Percentiles rank a stretch among this genome's conserved stretches.
These are phyloP conservation scores for Darksidea phi DNA, from an alignment of 495 filamentous ascomycete species.

Conservation along the genomic window DNA sequence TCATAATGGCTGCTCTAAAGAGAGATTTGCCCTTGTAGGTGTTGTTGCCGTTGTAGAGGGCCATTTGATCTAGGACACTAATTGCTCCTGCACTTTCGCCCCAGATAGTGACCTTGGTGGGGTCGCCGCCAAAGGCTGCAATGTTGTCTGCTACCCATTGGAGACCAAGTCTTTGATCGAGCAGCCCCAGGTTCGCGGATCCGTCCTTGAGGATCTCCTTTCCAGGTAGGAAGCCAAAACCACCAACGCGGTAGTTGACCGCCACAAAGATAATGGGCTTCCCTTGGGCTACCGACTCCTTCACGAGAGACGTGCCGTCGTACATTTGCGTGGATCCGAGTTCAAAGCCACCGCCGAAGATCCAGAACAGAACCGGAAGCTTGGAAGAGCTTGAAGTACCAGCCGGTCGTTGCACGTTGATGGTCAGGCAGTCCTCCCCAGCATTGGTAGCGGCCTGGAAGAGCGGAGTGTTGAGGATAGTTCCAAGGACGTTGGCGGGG, in stretches of 20 bases:
- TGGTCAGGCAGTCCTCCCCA: slow-evolving; percentile 62
- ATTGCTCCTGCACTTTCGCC: slow-evolving; percentile 71
- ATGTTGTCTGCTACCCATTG: slow-evolving; percentile 42
- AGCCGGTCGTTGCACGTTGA: slow-evolving; percentile 61
- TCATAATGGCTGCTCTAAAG: slow-evolving; percentile 70
- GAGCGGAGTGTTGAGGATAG: slow-evolving; percentile 56
- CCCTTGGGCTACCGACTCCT: slow-evolving; percentile 51
- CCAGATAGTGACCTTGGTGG: slow-evolving; percentile 61
- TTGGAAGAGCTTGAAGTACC: slow-evolving; percentile 56
- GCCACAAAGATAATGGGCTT: slow-evolving; percentile 63
- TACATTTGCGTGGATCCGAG: slow-evolving; percentile 60
- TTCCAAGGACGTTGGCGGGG: slow-evolving; percentile 50
- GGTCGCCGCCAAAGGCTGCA: slow-evolving; percentile 41
- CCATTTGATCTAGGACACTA: slow-evolving; percentile 49
- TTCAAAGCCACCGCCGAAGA: slow-evolving; percentile 67
- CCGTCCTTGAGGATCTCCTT: slow-evolving; percentile 65
- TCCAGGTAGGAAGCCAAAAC: slow-evolving; percentile 58
- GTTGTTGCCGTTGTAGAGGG: slow-evolving; percentile 64
- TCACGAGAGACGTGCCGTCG: slow-evolving; percentile 56
- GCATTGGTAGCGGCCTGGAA: slow-evolving; percentile 48
- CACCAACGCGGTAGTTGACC: slow-evolving; percentile 61
- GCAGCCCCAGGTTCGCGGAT: slow-evolving; percentile 50
- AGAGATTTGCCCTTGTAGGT: slow-evolving; percentile 65
- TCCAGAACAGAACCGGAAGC: slow-evolving; percentile 67
- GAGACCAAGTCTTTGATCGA: slow-evolving; percentile 38